Percentiles rank a stretch among this genome's conserved stretches.
These are phyloP conservation scores for Neurospora cerealis DNA, from an alignment of 495 filamentous ascomycete genomes.

Conservation along the genomic window DNA sequence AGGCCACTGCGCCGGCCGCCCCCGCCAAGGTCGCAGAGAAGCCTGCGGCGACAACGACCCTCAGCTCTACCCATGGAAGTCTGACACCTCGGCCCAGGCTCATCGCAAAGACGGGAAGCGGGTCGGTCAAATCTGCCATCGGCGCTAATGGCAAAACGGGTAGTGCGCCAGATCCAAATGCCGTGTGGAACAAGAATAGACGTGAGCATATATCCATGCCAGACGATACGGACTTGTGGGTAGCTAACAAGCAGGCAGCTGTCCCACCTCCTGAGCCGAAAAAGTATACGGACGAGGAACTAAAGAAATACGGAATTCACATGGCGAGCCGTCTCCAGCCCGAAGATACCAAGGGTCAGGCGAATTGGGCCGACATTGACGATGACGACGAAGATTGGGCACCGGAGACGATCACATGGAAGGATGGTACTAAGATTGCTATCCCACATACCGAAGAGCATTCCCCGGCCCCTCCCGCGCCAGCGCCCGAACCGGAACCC, in stretches of 20 bases:
- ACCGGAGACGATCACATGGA: slow-evolving; percentile 93
- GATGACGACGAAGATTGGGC: slow-evolving; percentile 99
- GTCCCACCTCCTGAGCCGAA: slow-evolving; percentile 72
- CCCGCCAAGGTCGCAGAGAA: slow-evolving; percentile 45
- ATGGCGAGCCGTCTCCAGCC: slow-evolving; percentile 83
- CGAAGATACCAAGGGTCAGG: slow-evolving; percentile 64
- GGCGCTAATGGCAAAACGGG: slow-evolving; percentile 47
- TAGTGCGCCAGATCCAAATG: slow-evolving; percentile 48
- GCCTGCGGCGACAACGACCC: slow-evolving; percentile 14
- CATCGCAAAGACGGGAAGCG: slow-evolving; percentile 44
- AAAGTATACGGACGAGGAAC: slow-evolving; percentile 92
- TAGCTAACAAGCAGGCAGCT: slow-evolving; percentile 35
- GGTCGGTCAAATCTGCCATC: slow-evolving; percentile 39
- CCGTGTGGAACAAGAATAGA: slow-evolving; percentile 98
- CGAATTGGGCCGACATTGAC: slow-evolving; percentile 96
- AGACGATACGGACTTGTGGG: background rate
- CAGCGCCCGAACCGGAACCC: slow-evolving; percentile 13
- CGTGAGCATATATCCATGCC: slow-evolving; percentile 39
- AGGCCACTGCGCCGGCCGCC: slow-evolving; percentile 28
- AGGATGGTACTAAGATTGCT: slow-evolving; percentile 88
- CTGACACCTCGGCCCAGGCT: slow-evolving; percentile 40
- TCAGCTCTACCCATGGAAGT: slow-evolving; percentile 27
- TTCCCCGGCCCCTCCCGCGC: slow-evolving; percentile 25
- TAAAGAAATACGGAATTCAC: slow-evolving; percentile 94
- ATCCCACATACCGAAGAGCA: slow-evolving; percentile 53